phyloP scores from a whole-genome alignment of 164 flowering plant species.

The Magnolia kwangsiensis region DNA sequence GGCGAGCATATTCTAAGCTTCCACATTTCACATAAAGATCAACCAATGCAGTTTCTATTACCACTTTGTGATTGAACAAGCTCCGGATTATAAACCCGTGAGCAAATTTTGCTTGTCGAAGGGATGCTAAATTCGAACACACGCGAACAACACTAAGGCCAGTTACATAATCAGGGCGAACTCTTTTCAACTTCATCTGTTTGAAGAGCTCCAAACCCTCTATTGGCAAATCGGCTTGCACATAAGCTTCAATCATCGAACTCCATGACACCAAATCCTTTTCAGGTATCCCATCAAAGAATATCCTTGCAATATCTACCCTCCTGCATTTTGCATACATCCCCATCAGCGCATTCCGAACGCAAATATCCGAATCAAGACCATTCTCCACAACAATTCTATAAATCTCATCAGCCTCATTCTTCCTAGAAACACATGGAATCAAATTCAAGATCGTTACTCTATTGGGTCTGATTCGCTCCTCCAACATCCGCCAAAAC shows the following conservation, averaged over 20 bases:
- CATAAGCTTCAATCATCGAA: constrained; percentile 33
- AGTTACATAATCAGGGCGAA: constrained; percentile 27
- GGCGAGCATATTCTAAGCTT: constrained; percentile 21
- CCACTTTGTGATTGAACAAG: constrained; percentile 3
- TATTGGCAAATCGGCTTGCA: constrained; percentile 19
- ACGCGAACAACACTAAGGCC: constrained; percentile 17
- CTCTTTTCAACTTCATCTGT: constrained; percentile 18
- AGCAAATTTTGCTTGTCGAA: constrained; percentile 20
- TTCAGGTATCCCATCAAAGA: constrained; percentile 17
- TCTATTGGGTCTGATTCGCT: constrained; percentile 20
- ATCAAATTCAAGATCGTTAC: constrained; percentile 22
- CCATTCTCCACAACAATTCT: constrained; percentile 18
- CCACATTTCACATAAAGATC: constrained; percentile 35
- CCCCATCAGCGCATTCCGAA: constrained; percentile 28
- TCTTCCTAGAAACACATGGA: constrained; percentile 20
- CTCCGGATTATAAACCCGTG: constrained; percentile 24
- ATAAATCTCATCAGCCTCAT: constrained; percentile 20
- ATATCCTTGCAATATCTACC: constrained; percentile 19
- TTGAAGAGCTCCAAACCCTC: constrained; percentile 22
- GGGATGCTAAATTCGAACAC: constrained; percentile 11
- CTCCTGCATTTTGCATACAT: constrained; percentile 32
- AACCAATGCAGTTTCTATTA: constrained; percentile 22
- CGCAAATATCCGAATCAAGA: constrained; percentile 18
- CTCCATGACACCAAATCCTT: constrained; percentile 35
- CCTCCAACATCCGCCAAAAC: constrained; percentile 27